phyloP scores from a whole-genome alignment of 257 asterid species.

The Solanum habrochaites region DNA sequence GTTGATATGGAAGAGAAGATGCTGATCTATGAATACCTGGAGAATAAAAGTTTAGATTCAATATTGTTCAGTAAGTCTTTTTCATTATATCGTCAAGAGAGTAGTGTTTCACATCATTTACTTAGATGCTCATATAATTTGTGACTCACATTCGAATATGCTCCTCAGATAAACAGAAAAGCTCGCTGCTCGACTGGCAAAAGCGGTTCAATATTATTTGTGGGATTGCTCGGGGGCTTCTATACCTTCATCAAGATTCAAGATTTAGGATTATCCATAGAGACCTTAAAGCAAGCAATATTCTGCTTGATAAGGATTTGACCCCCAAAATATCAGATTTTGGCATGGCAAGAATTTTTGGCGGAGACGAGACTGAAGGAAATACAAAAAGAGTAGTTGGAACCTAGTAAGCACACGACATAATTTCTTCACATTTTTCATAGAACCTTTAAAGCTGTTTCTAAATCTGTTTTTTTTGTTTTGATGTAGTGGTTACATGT shows the following conservation, averaged over 20 bases:
- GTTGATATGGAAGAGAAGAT: slow-evolving; percentile 62
- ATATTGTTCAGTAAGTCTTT: slow-evolving; percentile 41
- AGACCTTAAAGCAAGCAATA: slow-evolving; percentile 74
- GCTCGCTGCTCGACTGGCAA: slow-evolving; percentile 47
- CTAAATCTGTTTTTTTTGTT: not conserved
- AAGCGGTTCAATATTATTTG: slow-evolving; percentile 55
- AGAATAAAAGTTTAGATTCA: slow-evolving; percentile 60
- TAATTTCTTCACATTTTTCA: not conserved
- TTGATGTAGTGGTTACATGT: slow-evolving; percentile 62
- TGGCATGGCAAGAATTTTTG: slow-evolving; percentile 82
- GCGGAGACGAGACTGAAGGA: slow-evolving; percentile 64
- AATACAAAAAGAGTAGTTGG: slow-evolving; percentile 64
- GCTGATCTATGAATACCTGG: slow-evolving; percentile 68
- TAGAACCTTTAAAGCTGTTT: not conserved
- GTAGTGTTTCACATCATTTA: not conserved
- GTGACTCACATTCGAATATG: not conserved
- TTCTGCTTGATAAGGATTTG: slow-evolving; percentile 58
- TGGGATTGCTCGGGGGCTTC: slow-evolving; percentile 61
- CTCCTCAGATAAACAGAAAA: slow-evolving; percentile 30
- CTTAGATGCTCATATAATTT: not conserved
- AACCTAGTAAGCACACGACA: slow-evolving; percentile 44
- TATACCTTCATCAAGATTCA: slow-evolving; percentile 77
- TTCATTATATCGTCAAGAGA: not conserved
- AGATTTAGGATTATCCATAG: slow-evolving; percentile 67
- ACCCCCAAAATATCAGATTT: slow-evolving; percentile 71